Conservation (phyloP, 106 monocot genomes). For the Dactylorhiza incarnata region DNA sequence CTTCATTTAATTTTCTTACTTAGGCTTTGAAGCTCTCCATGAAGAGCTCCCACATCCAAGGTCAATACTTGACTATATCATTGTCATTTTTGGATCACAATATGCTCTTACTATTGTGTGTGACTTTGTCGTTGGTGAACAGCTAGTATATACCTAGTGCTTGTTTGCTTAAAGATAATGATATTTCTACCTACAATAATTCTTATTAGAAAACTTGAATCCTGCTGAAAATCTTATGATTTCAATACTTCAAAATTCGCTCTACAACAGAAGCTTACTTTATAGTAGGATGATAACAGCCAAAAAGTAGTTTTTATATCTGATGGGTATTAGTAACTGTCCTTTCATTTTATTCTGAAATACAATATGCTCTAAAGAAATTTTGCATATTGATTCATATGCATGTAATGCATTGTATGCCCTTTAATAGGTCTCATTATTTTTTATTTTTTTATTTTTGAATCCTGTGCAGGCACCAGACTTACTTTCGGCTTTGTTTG, state of each 20-base stretch:
- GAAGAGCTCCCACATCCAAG: too few relatives aligned
- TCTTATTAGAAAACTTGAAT: not conserved
- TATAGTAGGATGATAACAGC: not conserved
- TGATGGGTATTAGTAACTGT: not conserved
- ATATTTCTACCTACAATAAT: not conserved
- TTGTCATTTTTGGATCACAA: not conserved
- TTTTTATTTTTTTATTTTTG: not conserved
- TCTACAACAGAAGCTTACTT: not conserved
- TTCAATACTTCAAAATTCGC: not conserved
- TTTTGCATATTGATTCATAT: not conserved
- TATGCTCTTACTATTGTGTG: too few relatives aligned
- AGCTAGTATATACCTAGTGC: not conserved
- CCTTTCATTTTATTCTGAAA: not conserved
- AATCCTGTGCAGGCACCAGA: constrained; percentile 69
- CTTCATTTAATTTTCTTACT: too few relatives aligned
- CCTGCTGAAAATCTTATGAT: not conserved
- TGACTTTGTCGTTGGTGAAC: not conserved
- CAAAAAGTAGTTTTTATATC: not conserved
- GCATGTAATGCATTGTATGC: too few relatives aligned
- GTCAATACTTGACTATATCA: not conserved
- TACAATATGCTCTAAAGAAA: not conserved
- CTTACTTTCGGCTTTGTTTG: constrained; percentile 57
- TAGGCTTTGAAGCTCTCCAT: too few relatives aligned
- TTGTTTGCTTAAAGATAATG: not conserved
- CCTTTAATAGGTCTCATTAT: too few relatives aligned